Base-by-base conservation (phyloP, 805 yeast species). In the Osmozyma mogii region DNA sequence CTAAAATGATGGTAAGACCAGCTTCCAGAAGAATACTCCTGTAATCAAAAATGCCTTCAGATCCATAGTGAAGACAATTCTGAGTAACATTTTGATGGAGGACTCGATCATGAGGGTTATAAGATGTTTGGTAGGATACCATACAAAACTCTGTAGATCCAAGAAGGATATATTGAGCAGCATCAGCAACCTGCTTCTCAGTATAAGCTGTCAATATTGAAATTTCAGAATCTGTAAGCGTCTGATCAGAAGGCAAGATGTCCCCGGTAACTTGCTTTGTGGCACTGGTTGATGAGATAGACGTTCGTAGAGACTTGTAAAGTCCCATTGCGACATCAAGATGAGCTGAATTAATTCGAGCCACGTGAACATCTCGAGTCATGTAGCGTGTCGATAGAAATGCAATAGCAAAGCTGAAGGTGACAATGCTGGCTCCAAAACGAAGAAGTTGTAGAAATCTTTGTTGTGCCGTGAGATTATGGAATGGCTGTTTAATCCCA, bases 311-410 rank as follows among this genome's bases (percentile, higher is more conserved):
- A 4, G 68, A 56, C 15, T 60, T 47, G 40, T 71, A 75, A 6
- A 76, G 48, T 1, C 82, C 83, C 12, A 52, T 41, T 1, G 76
- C 65, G 12, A 76, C 69, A 35, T 72, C 74, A 5, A 65, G 49
- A 39, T 70, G 76, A 4, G 69, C 60, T 34, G 75, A 72, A 41
- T 68, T 65, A 22, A 76, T 52, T 22, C 62, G 43, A 5, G 61
- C 55, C 7, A 65, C 44, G 37, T 50, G 53, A 14, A 45, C 38
- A 2, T 31, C n/a, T n/a, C n/a, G n/a, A n/a, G n/a, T n/a, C n/a
- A n/a, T n/a, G n/a, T n/a, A n/a, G n/a, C n/a, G n/a, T n/a, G n/a
- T n/a, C n/a, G n/a, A n/a, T n/a, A n/a, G n/a, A n/a, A n/a, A n/a
- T n/a, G n/a, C n/a, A n/a, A n/a, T n/a, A n/a, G n/a, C n/a, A n/a